A percentile compares a stretch with the other conserved stretches of the same genome.
These are phyloP conservation scores for Microsporum audouinii DNA, from an alignment of 2,329 filamentous ascomycete species.

Conservation along the genomic window DNA sequence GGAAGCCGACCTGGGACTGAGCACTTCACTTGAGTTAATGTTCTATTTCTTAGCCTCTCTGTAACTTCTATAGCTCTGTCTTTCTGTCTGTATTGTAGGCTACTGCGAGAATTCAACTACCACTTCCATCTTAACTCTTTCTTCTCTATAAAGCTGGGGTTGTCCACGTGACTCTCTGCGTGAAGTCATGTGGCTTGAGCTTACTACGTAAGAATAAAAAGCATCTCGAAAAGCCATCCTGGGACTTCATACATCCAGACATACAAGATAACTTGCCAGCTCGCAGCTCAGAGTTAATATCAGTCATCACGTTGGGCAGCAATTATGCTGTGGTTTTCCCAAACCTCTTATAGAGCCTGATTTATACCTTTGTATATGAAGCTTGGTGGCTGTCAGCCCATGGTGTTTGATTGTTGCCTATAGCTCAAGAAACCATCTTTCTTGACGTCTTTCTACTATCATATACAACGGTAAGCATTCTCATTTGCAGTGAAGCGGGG, in stretches of 20 bases:
- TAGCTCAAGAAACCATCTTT: background rate
- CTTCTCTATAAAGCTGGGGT: background rate
- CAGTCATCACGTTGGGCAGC: background rate
- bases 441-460: background rate
- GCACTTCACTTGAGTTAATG: background rate
- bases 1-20: background rate
- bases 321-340: background rate
- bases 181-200: background rate
- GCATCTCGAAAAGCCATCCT: background rate
- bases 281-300: background rate
- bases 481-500: background rate
- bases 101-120: background rate
- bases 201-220: background rate
- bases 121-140: background rate
- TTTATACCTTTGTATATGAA: background rate
- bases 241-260: background rate
- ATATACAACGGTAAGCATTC: background rate
- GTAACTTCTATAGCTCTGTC: constrained; percentile 1
- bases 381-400: background rate
- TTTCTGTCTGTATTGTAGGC: background rate
- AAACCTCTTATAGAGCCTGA: background rate
- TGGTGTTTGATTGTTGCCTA: background rate
- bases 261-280: background rate
- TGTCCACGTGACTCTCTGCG: background rate
- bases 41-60: background rate